These are phyloP conservation scores for Aureobasidium pullulans DNA, from an alignment of 2,329 filamentous ascomycete genomes.

Conservation along the genomic window DNA sequence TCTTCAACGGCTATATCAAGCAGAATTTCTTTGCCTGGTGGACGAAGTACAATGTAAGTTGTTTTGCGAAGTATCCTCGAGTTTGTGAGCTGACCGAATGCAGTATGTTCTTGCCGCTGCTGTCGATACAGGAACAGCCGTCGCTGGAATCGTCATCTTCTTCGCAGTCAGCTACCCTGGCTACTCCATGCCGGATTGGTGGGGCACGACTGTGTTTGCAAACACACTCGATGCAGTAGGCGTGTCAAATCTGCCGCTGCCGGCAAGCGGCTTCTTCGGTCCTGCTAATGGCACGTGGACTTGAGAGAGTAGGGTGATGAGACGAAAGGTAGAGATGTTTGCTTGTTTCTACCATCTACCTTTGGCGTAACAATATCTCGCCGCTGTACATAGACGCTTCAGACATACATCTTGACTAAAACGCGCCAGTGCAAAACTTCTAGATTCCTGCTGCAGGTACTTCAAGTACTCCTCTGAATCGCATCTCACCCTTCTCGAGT, in stretches of 20 bases:
- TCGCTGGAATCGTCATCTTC: constrained; percentile 38
- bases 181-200: constrained; percentile 24
- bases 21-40: constrained; percentile 67
- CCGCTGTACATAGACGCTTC: too few relatives aligned
- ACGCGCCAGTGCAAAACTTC: background rate
- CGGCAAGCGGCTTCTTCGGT: constrained; percentile 58
- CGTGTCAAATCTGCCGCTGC: constrained; percentile 35
- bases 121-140: constrained; percentile 35
- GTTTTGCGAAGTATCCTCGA: constrained; percentile 49
- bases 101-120: constrained; percentile 39
- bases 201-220: constrained; percentile 27
- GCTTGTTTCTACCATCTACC: too few relatives aligned
- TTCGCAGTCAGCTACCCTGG: constrained; percentile 38
- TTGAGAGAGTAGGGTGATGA: background rate
- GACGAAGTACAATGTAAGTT: constrained; percentile 80
- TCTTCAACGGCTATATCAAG: constrained; percentile 72
- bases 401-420: too few relatives aligned
- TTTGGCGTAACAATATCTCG: too few relatives aligned
- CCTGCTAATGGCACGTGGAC: constrained; percentile 33
- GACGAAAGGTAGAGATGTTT: too few relatives aligned
- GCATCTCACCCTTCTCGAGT: constrained; percentile 36
- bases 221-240: constrained; percentile 37
- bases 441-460: background rate
- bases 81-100: background rate
- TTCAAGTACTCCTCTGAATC: constrained; percentile 37